Base-by-base conservation (phyloP, 2,329 filamentous ascomycete species). In the Teratosphaeria destructans region DNA sequence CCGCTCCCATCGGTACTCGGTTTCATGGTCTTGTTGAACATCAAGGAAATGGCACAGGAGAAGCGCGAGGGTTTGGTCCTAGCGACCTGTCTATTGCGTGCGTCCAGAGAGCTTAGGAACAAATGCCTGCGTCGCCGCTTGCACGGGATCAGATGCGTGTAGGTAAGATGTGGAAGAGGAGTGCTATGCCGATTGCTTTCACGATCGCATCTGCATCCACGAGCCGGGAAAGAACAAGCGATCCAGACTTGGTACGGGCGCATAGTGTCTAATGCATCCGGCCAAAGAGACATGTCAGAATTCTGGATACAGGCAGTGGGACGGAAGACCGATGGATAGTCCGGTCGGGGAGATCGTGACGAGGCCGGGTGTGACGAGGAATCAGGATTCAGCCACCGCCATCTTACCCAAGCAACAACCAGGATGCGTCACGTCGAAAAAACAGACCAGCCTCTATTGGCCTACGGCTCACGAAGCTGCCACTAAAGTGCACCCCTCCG, bases 101-200 rank as follows among this genome's bases (percentile, higher is more conserved):
- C 56, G 70, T 75, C 4, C 76, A 74, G 23, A 76, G 78, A 54
- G 78, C 72, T 54, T 81, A 78, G 78, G 78, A 81, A 59, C 74
- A 78, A 56, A 74, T 72, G 59, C 75, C 77, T 5, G 69, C 76
- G 60, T 73, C 73, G 12, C 76, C 76, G 14, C 71, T 72, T 57
- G 71, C 74, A 19, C 75, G 75, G 62, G 57, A 61, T n/a, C 63
- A 63, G 34, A 58, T 70, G 26, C 61, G 65, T 12, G 64, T 67
- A 11, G 67, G 67, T 8, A 79, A 78, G 64, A 75, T 81, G 35
- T 81, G 78, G 77, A 77, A 77, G 57, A 71, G 78, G 2, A 53
- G 35, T 53, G 23, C 55, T 14, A 11, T 47, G 35, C 47, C 35
- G 29, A 43, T 7, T 16, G 56, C 43, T 23, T 11, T 56, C 1